Percentiles rank a stretch among this genome's conserved stretches.
Evolutionary conservation across 305 asterid genomes (phyloP).

Genomic region (Rubia occidens): DNA sequence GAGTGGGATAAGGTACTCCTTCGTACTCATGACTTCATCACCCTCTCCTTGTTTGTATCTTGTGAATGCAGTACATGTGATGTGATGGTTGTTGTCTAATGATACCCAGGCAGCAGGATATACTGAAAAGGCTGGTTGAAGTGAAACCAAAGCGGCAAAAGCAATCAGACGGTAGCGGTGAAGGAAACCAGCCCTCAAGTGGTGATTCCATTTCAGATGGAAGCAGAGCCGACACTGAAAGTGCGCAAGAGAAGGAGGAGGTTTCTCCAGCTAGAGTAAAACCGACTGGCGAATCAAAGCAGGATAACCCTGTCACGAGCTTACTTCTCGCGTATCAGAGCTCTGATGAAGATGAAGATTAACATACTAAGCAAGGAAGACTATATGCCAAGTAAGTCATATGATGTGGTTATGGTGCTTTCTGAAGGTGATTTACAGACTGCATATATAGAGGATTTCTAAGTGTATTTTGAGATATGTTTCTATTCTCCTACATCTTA

Average conservation of each 20-base stretch:
- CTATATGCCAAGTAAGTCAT: not conserved
- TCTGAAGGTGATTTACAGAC: not conserved
- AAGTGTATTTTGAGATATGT: not conserved
- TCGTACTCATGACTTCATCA: not conserved
- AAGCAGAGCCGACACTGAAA: constrained; percentile 20
- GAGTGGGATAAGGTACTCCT: constrained; percentile 71
- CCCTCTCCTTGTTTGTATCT: not conserved
- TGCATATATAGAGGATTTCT: not conserved
- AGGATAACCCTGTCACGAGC: constrained; percentile 66
- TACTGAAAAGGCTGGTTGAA: constrained; percentile 81
- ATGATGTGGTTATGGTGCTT: not conserved
- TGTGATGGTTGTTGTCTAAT: not conserved
- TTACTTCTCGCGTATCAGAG: constrained; percentile 68
- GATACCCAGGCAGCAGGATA: constrained; percentile 70
- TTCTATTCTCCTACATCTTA: not conserved
- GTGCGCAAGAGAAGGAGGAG: constrained; percentile 18
- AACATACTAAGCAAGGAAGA: not conserved
- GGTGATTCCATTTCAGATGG: constrained; percentile 28
- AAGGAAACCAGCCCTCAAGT: constrained; percentile 22
- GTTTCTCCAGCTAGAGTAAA: constrained; percentile 24
- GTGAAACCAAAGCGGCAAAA: constrained; percentile 70
- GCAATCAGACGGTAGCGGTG: constrained; percentile 30
- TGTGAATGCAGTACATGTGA: not conserved
- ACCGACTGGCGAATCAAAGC: constrained; percentile 22
- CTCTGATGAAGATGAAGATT: constrained; percentile 61